These are phyloP conservation scores for Rhododendron griersonianum DNA, from an alignment of 148 eudicot genomes.

Conservation along the genomic window DNA sequence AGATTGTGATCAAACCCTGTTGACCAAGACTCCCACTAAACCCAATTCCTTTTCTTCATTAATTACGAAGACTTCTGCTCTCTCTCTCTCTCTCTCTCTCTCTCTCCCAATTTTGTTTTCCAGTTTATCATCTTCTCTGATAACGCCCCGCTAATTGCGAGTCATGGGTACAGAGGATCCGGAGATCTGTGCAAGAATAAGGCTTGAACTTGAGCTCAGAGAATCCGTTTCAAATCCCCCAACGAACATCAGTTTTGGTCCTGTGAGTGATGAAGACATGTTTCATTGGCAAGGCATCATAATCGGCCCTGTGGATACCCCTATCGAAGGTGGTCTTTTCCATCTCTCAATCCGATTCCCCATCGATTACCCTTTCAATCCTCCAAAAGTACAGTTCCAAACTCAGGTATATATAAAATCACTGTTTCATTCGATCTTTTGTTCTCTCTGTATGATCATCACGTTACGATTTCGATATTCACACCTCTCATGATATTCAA, in stretches of 20 bases:
- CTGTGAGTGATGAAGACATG: background rate
- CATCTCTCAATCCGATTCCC: conserved; percentile 1
- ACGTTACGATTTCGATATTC: too few relatives aligned
- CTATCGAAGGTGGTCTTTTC: background rate
- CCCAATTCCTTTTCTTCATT: too few relatives aligned
- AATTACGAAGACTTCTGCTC: too few relatives aligned
- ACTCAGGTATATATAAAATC: background rate
- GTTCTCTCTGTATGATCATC: too few relatives aligned
- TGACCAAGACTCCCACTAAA: too few relatives aligned
- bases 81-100: background rate
- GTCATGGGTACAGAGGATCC: background rate
- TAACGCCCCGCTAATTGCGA: too few relatives aligned
- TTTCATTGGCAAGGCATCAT: conserved; percentile 7
- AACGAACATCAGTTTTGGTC: background rate
- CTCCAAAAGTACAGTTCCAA: conserved; percentile 3
- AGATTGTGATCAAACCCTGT: too few relatives aligned
- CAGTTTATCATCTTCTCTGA: too few relatives aligned
- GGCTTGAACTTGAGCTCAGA: background rate
- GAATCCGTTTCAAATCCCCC: background rate
- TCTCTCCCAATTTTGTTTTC: background rate
- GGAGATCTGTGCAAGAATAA: background rate
- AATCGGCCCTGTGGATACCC: conserved; percentile 1
- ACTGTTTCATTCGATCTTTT: background rate
- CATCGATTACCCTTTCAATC: conserved; percentile 7
- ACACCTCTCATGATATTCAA: too few relatives aligned